Percentiles rank a stretch among this genome's conserved stretches.
phyloP scores from a whole-genome alignment of 2,329 filamentous ascomycete genomes.

The Pseudogymnoascus sp. region DNA sequence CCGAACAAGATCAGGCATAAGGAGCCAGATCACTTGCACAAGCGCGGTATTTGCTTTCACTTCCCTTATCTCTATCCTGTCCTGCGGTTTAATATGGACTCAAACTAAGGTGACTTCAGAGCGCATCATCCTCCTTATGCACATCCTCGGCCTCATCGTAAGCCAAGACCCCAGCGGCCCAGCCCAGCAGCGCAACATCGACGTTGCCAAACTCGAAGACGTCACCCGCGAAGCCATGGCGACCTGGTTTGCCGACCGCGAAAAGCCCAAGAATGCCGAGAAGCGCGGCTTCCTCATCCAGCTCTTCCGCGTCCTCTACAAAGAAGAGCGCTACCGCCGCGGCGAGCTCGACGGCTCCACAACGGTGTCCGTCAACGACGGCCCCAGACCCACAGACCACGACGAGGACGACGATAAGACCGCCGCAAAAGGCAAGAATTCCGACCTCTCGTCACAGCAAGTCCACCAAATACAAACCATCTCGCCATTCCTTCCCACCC shows the following conservation, averaged over 20 bases:
- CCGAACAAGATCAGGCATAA: constrained; percentile 54
- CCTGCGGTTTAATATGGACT: too few species aligned
- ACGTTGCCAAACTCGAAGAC: constrained; percentile 47
- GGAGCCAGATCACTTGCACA: constrained; percentile 65
- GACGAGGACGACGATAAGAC: not conserved
- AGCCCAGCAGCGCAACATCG: constrained; percentile 29
- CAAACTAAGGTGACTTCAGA: constrained; percentile 34
- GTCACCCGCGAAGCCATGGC: constrained; percentile 50
- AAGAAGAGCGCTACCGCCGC: constrained; percentile 47
- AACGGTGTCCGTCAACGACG: not conserved
- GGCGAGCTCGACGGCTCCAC: constrained; percentile 37
- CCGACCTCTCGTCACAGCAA: not conserved
- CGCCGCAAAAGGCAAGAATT: not conserved
- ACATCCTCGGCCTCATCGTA: constrained; percentile 51
- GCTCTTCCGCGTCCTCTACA: constrained; percentile 51
- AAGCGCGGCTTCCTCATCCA: constrained; percentile 50
- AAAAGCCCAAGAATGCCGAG: constrained; percentile 41
- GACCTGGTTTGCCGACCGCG: constrained; percentile 50
- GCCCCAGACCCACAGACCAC: not conserved
- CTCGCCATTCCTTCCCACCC: not conserved
- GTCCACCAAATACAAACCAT: not conserved
- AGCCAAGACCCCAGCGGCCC: constrained; percentile 31
- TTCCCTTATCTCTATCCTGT: not conserved
- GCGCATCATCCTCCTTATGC: constrained; percentile 48
- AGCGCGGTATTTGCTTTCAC: constrained; percentile 43